These are phyloP conservation scores for Azolla pinnata DNA, from an alignment of 75 land plant genomes.

Conservation along the genomic window DNA sequence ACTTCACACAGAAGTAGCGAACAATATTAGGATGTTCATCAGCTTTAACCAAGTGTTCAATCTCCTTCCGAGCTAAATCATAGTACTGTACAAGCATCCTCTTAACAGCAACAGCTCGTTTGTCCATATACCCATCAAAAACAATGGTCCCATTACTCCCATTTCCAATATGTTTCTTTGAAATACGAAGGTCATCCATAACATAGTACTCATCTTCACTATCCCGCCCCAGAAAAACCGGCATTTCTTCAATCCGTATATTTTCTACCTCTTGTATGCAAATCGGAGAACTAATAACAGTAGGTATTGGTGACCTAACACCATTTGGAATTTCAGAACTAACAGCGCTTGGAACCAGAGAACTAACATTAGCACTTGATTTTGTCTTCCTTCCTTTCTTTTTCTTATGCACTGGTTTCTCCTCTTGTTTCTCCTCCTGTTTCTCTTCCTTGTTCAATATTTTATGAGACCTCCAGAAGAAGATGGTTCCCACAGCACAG, in stretches of 20 bases:
- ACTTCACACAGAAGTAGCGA: conserved; percentile 69
- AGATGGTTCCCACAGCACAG: too few relatives aligned
- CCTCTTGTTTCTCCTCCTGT: neutral
- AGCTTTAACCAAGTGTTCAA: conserved; percentile 64
- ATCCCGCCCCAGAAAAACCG: neutral
- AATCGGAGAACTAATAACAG: neutral
- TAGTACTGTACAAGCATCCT: conserved; percentile 58
- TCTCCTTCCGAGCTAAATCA: conserved; percentile 80
- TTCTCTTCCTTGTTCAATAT: neutral
- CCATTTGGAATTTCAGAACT: too few relatives aligned
- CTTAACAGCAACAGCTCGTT: conserved; percentile 82
- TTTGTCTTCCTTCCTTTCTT: neutral
- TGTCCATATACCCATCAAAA: conserved; percentile 63
- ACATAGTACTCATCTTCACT: neutral
- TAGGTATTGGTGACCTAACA: neutral
- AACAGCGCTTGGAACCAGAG: neutral
- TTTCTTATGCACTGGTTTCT: neutral
- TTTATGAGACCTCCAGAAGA: too few relatives aligned
- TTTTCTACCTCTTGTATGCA: neutral
- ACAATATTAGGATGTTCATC: conserved; percentile 93
- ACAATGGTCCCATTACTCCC: conserved; percentile 94
- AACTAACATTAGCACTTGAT: neutral
- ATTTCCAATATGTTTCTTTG: conserved; percentile 51
- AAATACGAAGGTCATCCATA: conserved; percentile 1
- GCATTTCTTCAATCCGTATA: neutral